These are phyloP conservation scores for Lactarius deliciosus DNA, from an alignment of 768 basidiomycete species.

Conservation along the genomic window DNA sequence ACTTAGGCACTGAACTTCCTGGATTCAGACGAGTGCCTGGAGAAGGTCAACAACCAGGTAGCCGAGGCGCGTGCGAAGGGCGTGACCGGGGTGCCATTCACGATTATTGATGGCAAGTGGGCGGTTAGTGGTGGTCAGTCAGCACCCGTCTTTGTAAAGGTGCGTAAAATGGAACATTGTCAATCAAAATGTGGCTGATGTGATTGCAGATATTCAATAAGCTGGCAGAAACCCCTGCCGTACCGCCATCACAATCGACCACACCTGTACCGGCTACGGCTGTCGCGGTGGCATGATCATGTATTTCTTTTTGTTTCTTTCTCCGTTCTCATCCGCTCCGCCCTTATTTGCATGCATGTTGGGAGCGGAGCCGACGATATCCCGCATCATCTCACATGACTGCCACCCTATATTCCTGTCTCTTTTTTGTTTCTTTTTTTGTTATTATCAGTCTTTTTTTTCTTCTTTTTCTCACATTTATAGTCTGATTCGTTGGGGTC, in stretches of 20 bases:
- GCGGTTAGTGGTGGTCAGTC: constrained; percentile 73
- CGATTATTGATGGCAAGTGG: constrained; percentile 77
- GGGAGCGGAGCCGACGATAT: constrained; percentile 22
- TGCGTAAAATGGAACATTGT: constrained; percentile 34
- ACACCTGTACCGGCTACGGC: constrained; percentile 20
- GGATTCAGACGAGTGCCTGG: constrained; percentile 59
- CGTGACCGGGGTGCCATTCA: constrained; percentile 77
- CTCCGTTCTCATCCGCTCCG: not conserved
- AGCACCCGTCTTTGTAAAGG: constrained; percentile 68
- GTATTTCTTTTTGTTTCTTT: not conserved
- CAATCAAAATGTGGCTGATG: not conserved
- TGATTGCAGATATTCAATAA: constrained; percentile 28
- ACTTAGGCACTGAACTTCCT: constrained; percentile 63
- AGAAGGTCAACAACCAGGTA: constrained; percentile 64
- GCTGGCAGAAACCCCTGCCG: constrained; percentile 17
- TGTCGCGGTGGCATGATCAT: constrained; percentile 24
- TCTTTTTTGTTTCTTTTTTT: not conserved
- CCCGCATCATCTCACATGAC: constrained; percentile 17
- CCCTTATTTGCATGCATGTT: constrained; percentile 5
- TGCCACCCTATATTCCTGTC: not conserved
- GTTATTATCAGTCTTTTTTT: not conserved
- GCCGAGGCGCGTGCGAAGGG: constrained; percentile 62
- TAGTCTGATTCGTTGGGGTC: constrained; percentile 8
- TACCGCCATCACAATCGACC: constrained; percentile 20
- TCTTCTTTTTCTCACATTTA: no score